A percentile compares a stretch with the other conserved stretches of the same genome.
phyloP scores from a whole-genome alignment of 1,284 basidiomycete genomes.

The Rhodotorula sp. region DNA sequence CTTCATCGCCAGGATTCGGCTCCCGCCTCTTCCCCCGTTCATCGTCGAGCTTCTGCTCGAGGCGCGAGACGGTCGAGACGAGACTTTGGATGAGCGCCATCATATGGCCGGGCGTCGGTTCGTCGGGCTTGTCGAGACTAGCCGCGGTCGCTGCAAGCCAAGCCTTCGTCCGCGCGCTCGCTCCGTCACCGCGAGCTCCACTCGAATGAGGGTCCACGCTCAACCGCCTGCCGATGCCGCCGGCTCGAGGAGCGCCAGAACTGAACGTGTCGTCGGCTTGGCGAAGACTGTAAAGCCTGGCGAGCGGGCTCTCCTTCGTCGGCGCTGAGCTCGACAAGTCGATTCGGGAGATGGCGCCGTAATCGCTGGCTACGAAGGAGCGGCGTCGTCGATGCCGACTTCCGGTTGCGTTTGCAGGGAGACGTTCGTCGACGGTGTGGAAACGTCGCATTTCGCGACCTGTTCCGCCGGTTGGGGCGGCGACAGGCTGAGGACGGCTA shows the following conservation, averaged over 20 bases:
- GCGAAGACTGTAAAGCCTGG: conserved; percentile 21
- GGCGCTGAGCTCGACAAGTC: conserved; percentile 25
- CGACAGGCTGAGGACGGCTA: neutral
- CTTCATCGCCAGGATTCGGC: neutral
- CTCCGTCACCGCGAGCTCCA: conserved; percentile 2
- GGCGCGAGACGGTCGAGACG: conserved; percentile 23
- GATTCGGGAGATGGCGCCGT: neutral
- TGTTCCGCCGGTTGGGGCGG: neutral
- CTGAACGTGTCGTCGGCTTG: neutral
- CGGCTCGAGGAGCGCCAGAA: neutral
- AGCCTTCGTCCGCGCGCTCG: neutral
- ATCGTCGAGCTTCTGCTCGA: conserved; percentile 27
- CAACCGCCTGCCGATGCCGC: conserved; percentile 19
- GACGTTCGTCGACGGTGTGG: conserved; percentile 10
- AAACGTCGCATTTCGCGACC: neutral
- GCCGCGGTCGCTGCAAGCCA: neutral
- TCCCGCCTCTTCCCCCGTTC: conserved; percentile 1
- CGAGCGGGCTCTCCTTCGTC: conserved; percentile 29
- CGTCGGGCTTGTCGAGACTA: neutral
- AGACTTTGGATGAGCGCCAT: conserved; percentile 19
- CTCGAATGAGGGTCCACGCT: conserved; percentile 13
- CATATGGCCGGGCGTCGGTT: conserved; percentile 9
- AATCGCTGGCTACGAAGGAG: neutral
- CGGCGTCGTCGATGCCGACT: neutral
- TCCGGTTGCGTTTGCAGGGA: conserved; percentile 23